phyloP scores from a whole-genome alignment of 2,329 filamentous ascomycete genomes.

The Paecilomyces fulvus region DNA sequence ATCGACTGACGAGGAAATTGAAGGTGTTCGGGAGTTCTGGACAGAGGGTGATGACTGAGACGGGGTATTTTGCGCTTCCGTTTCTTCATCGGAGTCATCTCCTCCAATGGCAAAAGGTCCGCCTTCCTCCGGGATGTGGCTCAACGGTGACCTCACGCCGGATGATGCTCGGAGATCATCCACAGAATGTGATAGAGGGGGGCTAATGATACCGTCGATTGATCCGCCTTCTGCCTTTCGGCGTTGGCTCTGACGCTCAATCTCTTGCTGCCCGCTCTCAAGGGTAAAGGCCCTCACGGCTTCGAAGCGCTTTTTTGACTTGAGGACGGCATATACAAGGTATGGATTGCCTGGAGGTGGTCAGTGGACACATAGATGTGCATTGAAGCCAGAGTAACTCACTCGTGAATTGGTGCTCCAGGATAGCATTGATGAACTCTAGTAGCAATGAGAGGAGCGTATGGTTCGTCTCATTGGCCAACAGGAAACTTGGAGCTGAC shows the following conservation, averaged over 20 bases:
- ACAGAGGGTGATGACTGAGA: conserved; percentile 48
- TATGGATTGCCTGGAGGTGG: conserved; percentile 60
- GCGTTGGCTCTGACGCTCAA: conserved; percentile 67
- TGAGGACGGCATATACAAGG: conserved; percentile 69
- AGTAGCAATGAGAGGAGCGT: conserved; percentile 69
- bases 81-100: conserved; percentile 56
- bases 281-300: conserved; percentile 79
- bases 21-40: conserved; percentile 54
- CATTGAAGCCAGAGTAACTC: conserved; percentile 24
- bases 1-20: conserved; percentile 59
- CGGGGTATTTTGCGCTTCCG: conserved; percentile 54
- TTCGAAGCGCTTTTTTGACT: conserved; percentile 75
- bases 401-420: conserved; percentile 82
- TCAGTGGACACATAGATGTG: conserved; percentile 11
- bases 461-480: conserved; percentile 90
- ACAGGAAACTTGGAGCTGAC: conserved; percentile 84
- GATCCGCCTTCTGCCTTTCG: conserved; percentile 52
- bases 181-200: conserved; percentile 30
- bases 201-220: conserved; percentile 28
- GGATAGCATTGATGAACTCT: conserved; percentile 78
- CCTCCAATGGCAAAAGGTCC: conserved; percentile 82
- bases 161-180: conserved; percentile 28
- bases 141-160: conserved; percentile 52
- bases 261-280: conserved; percentile 84
- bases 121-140: conserved; percentile 68